Evolutionary conservation across 2,329 filamentous ascomycete species (phyloP), one percentile per base, ranked within the genome.

Genomic region (Teratosphaeria pseudoeucalypti): DNA sequence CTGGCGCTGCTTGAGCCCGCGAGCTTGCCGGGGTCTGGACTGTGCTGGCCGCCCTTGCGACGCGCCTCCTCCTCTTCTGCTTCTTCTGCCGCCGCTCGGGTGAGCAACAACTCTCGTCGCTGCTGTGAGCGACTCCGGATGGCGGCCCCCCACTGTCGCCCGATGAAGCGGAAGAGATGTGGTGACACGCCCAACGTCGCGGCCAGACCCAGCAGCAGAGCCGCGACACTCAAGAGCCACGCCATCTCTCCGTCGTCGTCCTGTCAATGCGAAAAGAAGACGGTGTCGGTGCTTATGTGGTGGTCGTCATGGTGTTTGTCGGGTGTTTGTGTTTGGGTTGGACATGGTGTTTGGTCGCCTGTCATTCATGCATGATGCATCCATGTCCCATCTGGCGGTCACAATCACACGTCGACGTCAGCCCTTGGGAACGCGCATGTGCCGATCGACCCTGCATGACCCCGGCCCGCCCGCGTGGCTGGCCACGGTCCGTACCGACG

Each of bases 51-150:
- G 9, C 61, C 60, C 52, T 62, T 49, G 12, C 58, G 37, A 23
- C 19, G 52, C 26, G 62, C 55, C 57, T 67, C 62, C 32, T 63
- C 57, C 23, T 23, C 23, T 23, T 23, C 23, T 23, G 23, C 23
- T 56, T 70, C 67, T 58, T 71, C 70, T 6, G 61, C 56, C n/a
- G 60, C 57, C 11, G 69, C 70, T 39, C 69, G 62, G 43, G 60
- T 57, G 47, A 70, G 52, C 55, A 72, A 59, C 6, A 73, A 61
- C 9, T 72, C 65, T n/a, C 71, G 64, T 11, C 71, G 64, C 43
- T 70, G 65, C 54, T 66, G 64, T 3, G 69, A 72, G 32, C 64
- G 68, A 62, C 67, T 68, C 26, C 60, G 58, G 53, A 73, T 65
- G 27, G 63, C 61, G 9, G 61, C 57, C 9, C 72, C 71, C 27